Conservation (phyloP, 2,329 filamentous ascomycete genomes). For the Fusarium armeniacum region DNA sequence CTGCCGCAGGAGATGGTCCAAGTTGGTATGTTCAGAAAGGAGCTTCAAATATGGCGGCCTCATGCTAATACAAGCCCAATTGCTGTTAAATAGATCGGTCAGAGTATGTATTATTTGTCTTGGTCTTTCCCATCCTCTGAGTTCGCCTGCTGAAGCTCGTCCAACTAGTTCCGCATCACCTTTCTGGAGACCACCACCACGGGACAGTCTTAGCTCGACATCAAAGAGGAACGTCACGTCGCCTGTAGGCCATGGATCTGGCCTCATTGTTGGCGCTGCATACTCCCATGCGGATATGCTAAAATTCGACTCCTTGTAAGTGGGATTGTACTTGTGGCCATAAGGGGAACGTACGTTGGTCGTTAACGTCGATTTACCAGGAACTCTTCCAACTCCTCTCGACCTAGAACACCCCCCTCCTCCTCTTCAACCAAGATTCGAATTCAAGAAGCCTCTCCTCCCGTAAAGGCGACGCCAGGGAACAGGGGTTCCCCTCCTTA, state of each 20-base stretch:
- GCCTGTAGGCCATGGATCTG: conserved; percentile 67
- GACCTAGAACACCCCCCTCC: conserved; percentile 83
- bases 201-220: conserved; percentile 59
- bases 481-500: conserved; percentile 72
- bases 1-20: conserved; percentile 95
- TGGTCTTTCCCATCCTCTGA: conserved; percentile 10
- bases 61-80: conserved; percentile 50
- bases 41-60: conserved; percentile 27
- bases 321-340: conserved; percentile 24
- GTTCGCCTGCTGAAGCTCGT: conserved; percentile 49
- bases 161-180: conserved; percentile 80
- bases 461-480: conserved; percentile 65
- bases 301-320: conserved; percentile 85
- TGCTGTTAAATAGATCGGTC: conserved; percentile 65
- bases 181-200: conserved; percentile 81
- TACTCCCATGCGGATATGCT: conserved; percentile 97
- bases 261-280: conserved; percentile 88
- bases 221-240: conserved; percentile 64
- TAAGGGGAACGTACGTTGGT: not conserved
- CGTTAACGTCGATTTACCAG: conserved; percentile 56
- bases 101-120: conserved; percentile 65
- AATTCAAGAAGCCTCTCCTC: conserved; percentile 68
- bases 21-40: conserved; percentile 78
- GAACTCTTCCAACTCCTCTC: conserved; percentile 71
- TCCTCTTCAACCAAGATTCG: conserved; percentile 66